A percentile compares a stretch with the other conserved stretches of the same genome.
Evolutionary conservation across 371 early-diverging fungal species (phyloP).

Genomic region (Mucor circinelloides): DNA sequence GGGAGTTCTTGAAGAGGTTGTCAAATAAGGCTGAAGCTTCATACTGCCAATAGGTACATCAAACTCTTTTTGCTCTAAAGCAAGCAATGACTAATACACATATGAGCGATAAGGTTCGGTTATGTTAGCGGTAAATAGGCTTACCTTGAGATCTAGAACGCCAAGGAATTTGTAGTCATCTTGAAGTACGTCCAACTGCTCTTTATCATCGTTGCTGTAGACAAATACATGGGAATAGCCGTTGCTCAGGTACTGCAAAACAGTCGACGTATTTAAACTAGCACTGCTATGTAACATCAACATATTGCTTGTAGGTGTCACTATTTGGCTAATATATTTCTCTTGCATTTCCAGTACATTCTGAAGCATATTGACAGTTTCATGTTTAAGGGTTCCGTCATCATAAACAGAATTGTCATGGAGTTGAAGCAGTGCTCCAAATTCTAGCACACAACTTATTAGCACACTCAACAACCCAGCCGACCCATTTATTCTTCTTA

Average conservation of each 20-base stretch:
- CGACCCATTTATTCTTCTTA: slow-evolving; percentile 11
- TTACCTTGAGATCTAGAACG: slow-evolving; percentile 17
- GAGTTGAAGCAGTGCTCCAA: slow-evolving; percentile 74
- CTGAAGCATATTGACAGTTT: slow-evolving; percentile 50
- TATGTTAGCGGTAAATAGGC: neutral
- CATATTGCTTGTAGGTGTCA: slow-evolving; percentile 5
- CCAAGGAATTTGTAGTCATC: slow-evolving; percentile 12
- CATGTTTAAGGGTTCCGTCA: slow-evolving; percentile 44
- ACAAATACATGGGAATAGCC: slow-evolving; percentile 23
- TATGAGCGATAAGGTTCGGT: neutral
- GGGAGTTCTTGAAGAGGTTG: slow-evolving; percentile 11
- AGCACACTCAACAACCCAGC: neutral
- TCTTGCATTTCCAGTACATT: slow-evolving; percentile 66
- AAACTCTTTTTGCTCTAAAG: neutral
- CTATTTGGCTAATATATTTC: slow-evolving; percentile 34
- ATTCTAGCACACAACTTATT: slow-evolving; percentile 37
- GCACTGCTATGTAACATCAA: slow-evolving; percentile 6
- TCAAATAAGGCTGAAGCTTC: slow-evolving; percentile 7
- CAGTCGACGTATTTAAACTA: neutral
- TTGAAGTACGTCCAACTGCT: neutral
- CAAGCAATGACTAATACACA: slow-evolving; percentile 1
- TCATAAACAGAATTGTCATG: slow-evolving; percentile 64
- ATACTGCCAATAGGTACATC: slow-evolving; percentile 13
- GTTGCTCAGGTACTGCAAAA: neutral
- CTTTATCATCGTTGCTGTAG: slow-evolving; percentile 1